phyloP scores from a whole-genome alignment of 345 rosid species.

The Acer negundo region DNA sequence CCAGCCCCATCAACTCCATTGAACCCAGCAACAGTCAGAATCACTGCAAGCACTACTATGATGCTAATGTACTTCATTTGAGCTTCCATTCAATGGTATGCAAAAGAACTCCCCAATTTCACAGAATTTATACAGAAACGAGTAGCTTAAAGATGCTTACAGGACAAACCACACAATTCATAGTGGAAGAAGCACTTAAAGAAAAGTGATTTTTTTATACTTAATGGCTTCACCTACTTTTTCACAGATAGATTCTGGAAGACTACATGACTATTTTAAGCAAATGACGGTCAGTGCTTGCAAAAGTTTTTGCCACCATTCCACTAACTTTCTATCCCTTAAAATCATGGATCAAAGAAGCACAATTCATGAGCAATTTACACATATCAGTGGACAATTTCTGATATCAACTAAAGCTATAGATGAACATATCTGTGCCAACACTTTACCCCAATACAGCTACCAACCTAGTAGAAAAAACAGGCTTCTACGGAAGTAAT shows the following conservation, averaged over 20 bases:
- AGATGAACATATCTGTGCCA: background rate
- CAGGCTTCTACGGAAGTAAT: background rate
- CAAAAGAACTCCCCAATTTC: slow-evolving; percentile 20
- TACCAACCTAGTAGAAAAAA: background rate
- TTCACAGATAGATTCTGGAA: slow-evolving; percentile 9
- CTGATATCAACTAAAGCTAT: slow-evolving; percentile 10
- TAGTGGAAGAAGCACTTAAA: slow-evolving; percentile 70
- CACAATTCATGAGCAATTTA: slow-evolving; percentile 33
- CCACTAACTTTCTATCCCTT: slow-evolving; percentile 23
- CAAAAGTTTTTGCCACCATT: slow-evolving; percentile 30
- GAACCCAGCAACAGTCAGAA: slow-evolving; percentile 39
- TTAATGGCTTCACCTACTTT: slow-evolving; percentile 54
- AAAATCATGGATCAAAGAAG: slow-evolving; percentile 15
- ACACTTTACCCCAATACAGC: background rate
- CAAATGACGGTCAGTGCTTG: slow-evolving; percentile 31
- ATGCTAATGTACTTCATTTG: slow-evolving; percentile 41
- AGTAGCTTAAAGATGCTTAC: slow-evolving; percentile 22
- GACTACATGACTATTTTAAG: slow-evolving; percentile 31
- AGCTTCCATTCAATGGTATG: slow-evolving; percentile 42
- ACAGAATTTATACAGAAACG: slow-evolving; percentile 45
- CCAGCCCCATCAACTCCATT: slow-evolving; percentile 62
- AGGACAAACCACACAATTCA: slow-evolving; percentile 34
- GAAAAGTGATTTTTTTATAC: slow-evolving; percentile 10
- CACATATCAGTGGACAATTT: slow-evolving; percentile 21
- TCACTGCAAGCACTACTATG: slow-evolving; percentile 39